phyloP scores from a whole-genome alignment of 331 rosid species.

The Ulmus americana region DNA sequence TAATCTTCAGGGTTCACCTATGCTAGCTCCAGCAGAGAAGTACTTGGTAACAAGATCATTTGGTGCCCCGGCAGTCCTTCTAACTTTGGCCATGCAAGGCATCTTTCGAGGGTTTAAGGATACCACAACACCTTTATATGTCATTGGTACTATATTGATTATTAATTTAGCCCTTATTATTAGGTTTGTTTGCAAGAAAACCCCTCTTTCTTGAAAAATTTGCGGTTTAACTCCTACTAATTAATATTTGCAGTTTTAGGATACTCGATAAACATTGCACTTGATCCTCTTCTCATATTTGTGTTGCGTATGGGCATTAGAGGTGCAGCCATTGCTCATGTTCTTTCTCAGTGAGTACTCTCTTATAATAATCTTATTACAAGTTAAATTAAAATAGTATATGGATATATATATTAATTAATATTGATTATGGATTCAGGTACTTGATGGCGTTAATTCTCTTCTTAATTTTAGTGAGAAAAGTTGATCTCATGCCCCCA shows the following conservation, averaged over 20 bases:
- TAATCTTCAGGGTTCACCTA: constrained; percentile 59
- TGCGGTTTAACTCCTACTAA: background rate
- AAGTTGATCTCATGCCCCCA: constrained; percentile 74
- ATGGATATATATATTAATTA: too few species aligned
- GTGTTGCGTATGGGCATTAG: constrained; percentile 59
- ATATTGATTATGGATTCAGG: constrained; percentile 29
- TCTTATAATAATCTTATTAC: background rate
- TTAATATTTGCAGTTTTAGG: constrained; percentile 49
- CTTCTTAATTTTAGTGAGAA: constrained; percentile 49
- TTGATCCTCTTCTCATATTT: constrained; percentile 90
- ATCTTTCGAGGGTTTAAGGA: constrained; percentile 94
- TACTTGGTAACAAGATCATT: constrained; percentile 73
- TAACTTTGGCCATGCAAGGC: constrained; percentile 97
- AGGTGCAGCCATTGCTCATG: constrained; percentile 97
- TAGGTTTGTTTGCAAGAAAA: background rate
- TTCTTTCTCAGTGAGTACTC: constrained; percentile 77
- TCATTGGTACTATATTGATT: constrained; percentile 45
- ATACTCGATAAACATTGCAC: constrained; percentile 51
- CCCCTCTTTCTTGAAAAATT: background rate
- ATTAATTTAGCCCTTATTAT: background rate
- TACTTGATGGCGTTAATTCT: constrained; percentile 74
- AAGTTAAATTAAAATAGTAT: too few species aligned
- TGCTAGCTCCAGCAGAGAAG: constrained; percentile 68
- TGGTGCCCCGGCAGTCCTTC: constrained; percentile 99
- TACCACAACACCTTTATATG: constrained; percentile 88